phyloP scores from a whole-genome alignment of 2,329 filamentous ascomycete genomes.

The Talaromyces sp. region DNA sequence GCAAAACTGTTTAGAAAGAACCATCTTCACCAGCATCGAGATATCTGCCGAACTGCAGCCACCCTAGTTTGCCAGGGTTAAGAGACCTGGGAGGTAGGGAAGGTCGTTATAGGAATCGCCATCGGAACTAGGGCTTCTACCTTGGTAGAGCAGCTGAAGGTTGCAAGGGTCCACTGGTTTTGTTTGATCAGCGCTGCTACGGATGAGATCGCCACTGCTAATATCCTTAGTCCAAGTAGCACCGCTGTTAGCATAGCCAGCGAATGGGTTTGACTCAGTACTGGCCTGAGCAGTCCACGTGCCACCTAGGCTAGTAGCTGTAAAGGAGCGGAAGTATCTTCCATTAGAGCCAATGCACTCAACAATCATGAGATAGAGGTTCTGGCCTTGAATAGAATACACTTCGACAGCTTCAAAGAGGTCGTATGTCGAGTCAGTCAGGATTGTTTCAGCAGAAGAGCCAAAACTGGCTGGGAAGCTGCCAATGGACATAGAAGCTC shows the following conservation, averaged over 20 bases:
- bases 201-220: constrained; percentile 61
- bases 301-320: constrained; percentile 54
- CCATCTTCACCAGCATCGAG: neutral
- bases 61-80: constrained; percentile 43
- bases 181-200: constrained; percentile 57
- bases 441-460: constrained; percentile 45
- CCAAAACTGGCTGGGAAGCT: constrained; percentile 62
- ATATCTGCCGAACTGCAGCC: neutral
- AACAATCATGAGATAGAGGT: constrained; percentile 64
- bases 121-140: constrained; percentile 42
- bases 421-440: constrained; percentile 54
- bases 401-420: constrained; percentile 66
- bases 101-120: constrained; percentile 47
- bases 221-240: constrained; percentile 65
- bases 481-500: constrained; percentile 58
- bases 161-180: constrained; percentile 62
- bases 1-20: neutral
- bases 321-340: constrained; percentile 65
- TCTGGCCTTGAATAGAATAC: constrained; percentile 55
- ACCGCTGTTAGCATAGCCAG: constrained; percentile 63
- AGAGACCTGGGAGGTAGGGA: constrained; percentile 55
- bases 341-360: constrained; percentile 57
- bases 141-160: constrained; percentile 63
- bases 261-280: constrained; percentile 57
- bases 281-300: constrained; percentile 57